These are phyloP conservation scores for Penicillium fuscoglaucum DNA, from an alignment of 2,329 filamentous ascomycete genomes.

Conservation along the genomic window DNA sequence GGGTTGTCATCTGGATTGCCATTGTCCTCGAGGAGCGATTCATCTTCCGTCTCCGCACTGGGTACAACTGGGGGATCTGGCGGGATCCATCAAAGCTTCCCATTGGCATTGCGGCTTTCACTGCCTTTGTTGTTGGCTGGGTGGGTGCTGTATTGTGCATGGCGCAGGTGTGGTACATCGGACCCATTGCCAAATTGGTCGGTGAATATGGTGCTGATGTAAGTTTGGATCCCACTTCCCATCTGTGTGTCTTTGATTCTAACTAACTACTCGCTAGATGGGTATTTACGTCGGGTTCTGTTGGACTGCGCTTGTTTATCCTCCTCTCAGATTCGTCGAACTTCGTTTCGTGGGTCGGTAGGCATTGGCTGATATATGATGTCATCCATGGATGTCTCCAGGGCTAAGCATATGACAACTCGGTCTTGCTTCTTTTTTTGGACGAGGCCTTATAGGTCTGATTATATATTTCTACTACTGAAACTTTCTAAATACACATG, in stretches of 20 bases:
- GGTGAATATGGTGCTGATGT: slow-evolving; percentile 60
- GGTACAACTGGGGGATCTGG: slow-evolving; percentile 64
- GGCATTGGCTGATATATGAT: not conserved
- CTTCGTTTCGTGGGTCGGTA: slow-evolving; percentile 52
- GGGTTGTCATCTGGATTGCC: slow-evolving; percentile 65
- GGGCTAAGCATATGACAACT: not conserved
- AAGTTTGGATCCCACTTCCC: slow-evolving; percentile 31
- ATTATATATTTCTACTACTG: not conserved
- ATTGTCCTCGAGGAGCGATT: slow-evolving; percentile 61
- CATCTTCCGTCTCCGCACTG: slow-evolving; percentile 56
- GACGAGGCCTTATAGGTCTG: not conserved
- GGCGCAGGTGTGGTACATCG: slow-evolving; percentile 69
- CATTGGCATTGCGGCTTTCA: slow-evolving; percentile 60
- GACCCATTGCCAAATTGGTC: slow-evolving; percentile 60
- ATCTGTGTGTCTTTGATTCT: slow-evolving; percentile 12
- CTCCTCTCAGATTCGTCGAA: slow-evolving; percentile 55
- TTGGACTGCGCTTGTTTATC: slow-evolving; percentile 60
- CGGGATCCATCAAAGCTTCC: slow-evolving; percentile 60
- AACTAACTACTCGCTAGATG: slow-evolving; percentile 41
- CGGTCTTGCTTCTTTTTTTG: not conserved
- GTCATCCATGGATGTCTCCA: not conserved
- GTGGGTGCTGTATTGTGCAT: slow-evolving; percentile 65
- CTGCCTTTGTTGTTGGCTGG: slow-evolving; percentile 66
- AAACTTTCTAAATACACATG: not conserved
- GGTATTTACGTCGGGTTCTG: slow-evolving; percentile 62